Conservation (phyloP, 495 filamentous ascomycete genomes). For the Entonaema liquescens region DNA sequence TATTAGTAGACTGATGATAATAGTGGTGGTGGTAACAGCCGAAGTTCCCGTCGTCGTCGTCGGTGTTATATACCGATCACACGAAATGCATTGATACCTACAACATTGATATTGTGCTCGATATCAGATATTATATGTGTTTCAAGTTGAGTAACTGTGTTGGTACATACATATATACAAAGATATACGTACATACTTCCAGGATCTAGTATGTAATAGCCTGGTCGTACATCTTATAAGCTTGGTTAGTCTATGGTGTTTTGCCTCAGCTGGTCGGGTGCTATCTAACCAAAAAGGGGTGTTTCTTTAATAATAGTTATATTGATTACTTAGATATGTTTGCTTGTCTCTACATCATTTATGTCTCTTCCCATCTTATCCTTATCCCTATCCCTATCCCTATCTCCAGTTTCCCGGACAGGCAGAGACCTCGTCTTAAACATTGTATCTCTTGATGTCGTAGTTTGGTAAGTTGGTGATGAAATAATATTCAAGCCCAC, state of each 20-base stretch:
- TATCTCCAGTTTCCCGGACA: no score
- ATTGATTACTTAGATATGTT: not conserved
- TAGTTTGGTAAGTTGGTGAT: constrained; percentile 1
- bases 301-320: not conserved
- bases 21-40: not conserved
- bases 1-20: not conserved
- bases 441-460: not conserved
- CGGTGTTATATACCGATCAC: not conserved
- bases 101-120: not conserved
- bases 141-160: constrained; percentile 20
- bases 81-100: not conserved
- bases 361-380: not conserved
- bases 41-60: not conserved
- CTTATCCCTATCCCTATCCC: not conserved
- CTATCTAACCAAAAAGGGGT: not conserved
- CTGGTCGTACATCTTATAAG: no score
- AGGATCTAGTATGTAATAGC: no score
- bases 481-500: not conserved
- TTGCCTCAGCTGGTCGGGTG: not conserved
- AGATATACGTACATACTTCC: no score
- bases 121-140: constrained; percentile 19
- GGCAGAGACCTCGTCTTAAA: no score
- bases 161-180: no score
- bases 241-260: no score
- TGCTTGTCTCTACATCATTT: not conserved